phyloP scores from a whole-genome alignment of 208 protist genomes.

The Crithidia mellificae region DNA sequence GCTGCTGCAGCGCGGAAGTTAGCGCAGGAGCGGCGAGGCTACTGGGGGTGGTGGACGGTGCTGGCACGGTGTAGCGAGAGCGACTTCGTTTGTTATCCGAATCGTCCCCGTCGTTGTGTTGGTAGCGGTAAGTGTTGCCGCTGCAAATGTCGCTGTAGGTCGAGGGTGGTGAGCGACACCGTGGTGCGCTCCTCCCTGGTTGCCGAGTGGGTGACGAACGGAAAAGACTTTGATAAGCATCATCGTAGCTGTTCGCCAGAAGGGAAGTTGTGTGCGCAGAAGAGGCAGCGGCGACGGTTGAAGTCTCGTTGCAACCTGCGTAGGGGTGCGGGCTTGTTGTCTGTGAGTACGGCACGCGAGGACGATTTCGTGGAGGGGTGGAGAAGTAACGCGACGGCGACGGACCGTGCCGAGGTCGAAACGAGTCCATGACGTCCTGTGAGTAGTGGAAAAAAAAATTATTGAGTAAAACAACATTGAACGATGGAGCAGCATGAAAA shows the following conservation, averaged over 20 bases:
- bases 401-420: neutral
- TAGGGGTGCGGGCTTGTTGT: neutral
- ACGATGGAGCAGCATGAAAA: too few species aligned
- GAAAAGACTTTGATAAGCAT: neutral
- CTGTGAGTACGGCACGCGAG: neutral
- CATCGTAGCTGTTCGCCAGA: constrained; percentile 2
- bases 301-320: neutral
- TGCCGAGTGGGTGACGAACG: neutral
- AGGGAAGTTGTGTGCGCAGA: neutral
- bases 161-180: neutral
- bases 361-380: neutral
- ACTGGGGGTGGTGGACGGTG: neutral
- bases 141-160: too few species aligned
- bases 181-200: neutral
- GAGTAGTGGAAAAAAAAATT: too few species aligned
- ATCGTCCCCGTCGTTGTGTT: too few species aligned
- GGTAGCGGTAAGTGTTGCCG: neutral
- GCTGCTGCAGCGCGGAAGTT: constrained; percentile 19
- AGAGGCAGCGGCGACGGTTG: neutral
- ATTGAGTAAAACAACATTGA: constrained; percentile 1
- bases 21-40: neutral
- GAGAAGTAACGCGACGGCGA: neutral
- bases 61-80: neutral
- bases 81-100: too few species aligned
- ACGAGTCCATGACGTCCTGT: constrained; percentile 8